Percentiles rank a stretch among this genome's conserved stretches.
These are phyloP conservation scores for Leccinum subgranulosum DNA, from an alignment of 768 basidiomycete species.

Conservation along the genomic window DNA sequence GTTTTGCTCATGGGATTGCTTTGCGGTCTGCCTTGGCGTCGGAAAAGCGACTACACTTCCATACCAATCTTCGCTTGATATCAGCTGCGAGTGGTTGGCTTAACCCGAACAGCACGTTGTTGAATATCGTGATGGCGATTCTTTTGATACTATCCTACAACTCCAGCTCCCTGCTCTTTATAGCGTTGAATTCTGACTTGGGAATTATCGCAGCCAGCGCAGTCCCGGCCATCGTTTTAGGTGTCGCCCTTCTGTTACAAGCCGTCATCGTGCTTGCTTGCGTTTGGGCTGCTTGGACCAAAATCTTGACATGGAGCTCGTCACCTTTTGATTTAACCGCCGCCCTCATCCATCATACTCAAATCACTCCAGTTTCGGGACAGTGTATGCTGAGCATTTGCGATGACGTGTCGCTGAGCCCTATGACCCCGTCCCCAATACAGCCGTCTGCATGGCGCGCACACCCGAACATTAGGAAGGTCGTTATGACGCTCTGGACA, in stretches of 20 bases:
- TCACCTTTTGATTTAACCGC: conserved; percentile 31
- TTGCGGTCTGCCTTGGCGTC: conserved; percentile 27
- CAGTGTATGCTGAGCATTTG: conserved; percentile 27
- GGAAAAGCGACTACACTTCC: conserved; percentile 22
- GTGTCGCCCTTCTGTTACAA: conserved; percentile 23
- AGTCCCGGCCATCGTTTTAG: conserved; percentile 28
- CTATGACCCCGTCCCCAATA: conserved; percentile 7
- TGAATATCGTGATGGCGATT: conserved; percentile 22
- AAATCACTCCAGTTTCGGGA: conserved; percentile 16
- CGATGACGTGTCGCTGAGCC: conserved; percentile 3
- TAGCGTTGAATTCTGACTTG: too few species aligned
- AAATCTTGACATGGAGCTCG: conserved; percentile 32
- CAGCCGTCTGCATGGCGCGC: conserved; percentile 31
- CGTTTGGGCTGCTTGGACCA: conserved; percentile 15
- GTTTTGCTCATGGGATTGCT: conserved; percentile 25
- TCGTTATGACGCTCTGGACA: conserved; percentile 22
- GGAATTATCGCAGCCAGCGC: not conserved
- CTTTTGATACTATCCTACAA: conserved; percentile 30
- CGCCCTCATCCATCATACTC: conserved; percentile 27
- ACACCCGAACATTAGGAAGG: conserved; percentile 19
- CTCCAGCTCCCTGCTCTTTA: conserved; percentile 14
- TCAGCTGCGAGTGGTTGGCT: conserved; percentile 18
- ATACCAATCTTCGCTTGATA: conserved; percentile 29
- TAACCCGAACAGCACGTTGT: conserved; percentile 24
- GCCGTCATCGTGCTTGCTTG: conserved; percentile 24